Conservation (phyloP, 2,329 filamentous ascomycete species). For the Sarocladium kiliense region DNA sequence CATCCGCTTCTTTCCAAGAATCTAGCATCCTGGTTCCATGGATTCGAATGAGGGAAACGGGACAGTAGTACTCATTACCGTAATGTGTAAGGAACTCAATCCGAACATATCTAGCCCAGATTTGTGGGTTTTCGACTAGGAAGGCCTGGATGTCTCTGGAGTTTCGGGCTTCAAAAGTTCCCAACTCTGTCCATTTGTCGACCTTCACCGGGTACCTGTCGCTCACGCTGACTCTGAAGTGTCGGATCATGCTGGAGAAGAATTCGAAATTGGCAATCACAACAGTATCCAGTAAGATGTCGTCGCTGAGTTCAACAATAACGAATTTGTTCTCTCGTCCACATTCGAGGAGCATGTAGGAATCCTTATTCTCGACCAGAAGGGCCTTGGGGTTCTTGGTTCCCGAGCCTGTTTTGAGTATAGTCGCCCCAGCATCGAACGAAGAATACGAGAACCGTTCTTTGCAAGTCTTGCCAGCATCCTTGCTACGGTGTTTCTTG, state of each 20-base stretch:
- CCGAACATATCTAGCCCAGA: constrained; percentile 89
- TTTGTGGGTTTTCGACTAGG: constrained; percentile 86
- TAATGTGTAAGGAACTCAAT: constrained; percentile 92
- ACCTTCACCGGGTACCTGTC: constrained; percentile 90
- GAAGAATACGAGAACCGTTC: constrained; percentile 97
- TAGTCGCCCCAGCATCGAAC: constrained; percentile 91
- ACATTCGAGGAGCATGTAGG: constrained; percentile 95
- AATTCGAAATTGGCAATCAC: constrained; percentile 99
- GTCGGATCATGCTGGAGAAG: constrained; percentile 94
- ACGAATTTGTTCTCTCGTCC: constrained; percentile 83
- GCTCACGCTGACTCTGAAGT: constrained; percentile 86
- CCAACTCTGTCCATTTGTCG: constrained; percentile 87
- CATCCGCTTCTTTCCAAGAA: constrained; percentile 80
- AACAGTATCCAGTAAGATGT: constrained; percentile 82
- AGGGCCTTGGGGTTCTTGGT: constrained; percentile 86
- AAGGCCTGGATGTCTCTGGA: constrained; percentile 93
- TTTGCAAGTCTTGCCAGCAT: constrained; percentile 96
- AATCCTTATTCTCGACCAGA: constrained; percentile 94
- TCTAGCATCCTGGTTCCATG: constrained; percentile 97
- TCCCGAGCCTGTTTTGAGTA: constrained; percentile 82
- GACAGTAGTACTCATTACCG: constrained; percentile 95
- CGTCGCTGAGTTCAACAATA: constrained; percentile 88
- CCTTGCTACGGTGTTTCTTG: constrained; percentile 68
- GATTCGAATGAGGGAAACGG: constrained; percentile 81
- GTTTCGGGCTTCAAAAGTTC: constrained; percentile 86